These are phyloP conservation scores for Tetracladium marchalianum DNA, from an alignment of 495 filamentous ascomycete genomes.

Conservation along the genomic window DNA sequence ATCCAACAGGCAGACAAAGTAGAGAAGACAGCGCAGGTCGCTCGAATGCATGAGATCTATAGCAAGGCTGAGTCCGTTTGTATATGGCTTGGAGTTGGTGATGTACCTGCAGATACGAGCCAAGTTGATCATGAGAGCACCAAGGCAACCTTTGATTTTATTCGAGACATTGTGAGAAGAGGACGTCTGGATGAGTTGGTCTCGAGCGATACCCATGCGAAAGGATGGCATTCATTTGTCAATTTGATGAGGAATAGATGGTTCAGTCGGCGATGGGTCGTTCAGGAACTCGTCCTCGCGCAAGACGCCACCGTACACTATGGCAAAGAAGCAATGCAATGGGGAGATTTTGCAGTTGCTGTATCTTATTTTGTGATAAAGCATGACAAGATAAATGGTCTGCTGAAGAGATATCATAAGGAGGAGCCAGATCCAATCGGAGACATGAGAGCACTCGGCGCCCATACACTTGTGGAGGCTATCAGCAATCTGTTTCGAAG, in stretches of 20 bases:
- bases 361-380: conserved; percentile 9
- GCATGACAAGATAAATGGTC: background rate
- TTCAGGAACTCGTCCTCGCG: conserved; percentile 30
- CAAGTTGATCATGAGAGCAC: background rate
- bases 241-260: conserved; percentile 24
- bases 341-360: conserved; percentile 24
- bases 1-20: conserved; percentile 16
- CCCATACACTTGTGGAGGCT: conserved; percentile 25
- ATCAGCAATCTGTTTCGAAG: conserved; percentile 24
- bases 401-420: background rate
- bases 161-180: conserved; percentile 9
- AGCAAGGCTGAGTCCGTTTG: conserved; percentile 8
- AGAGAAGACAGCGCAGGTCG: conserved; percentile 13
- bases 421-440: background rate
- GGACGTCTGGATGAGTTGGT: conserved; percentile 15
- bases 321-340: conserved; percentile 18
- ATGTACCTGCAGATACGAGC: background rate
- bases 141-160: conserved; percentile 7
- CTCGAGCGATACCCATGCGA: conserved; percentile 2
- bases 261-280: conserved; percentile 28
- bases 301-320: conserved; percentile 20
- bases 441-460: conserved; percentile 23
- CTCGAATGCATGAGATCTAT: conserved; percentile 16
- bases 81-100: conserved; percentile 16
- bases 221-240: conserved; percentile 20